Evolutionary conservation across 2,329 filamentous ascomycete species (phyloP), one percentile per base, ranked within the genome.

Genomic region (Fusarium foetens): DNA sequence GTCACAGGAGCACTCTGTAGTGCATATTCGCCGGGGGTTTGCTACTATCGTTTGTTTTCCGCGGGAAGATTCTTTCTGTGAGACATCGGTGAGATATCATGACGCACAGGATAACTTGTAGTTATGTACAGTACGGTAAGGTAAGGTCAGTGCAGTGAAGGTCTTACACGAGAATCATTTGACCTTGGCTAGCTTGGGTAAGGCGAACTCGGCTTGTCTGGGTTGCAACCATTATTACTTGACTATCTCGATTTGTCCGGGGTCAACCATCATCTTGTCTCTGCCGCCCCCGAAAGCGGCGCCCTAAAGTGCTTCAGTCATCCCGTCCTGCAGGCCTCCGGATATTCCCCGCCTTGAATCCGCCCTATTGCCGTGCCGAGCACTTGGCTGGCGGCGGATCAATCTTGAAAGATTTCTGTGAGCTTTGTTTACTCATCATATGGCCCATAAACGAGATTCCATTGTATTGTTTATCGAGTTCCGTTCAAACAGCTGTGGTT

Each of bases 271-370:
- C 52, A 59, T 59, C 25, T 42, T 57, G 29, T 27, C 31, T 57
- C n/a, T 57, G 53, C 53, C 38, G 27, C 12, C 55, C 48, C 70
- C 70, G 70, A 73, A 66, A 72, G 70, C 66, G 70, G 66, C 65
- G n/a, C 59, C 11, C 33, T 21, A 31, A 16, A 49, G 39, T 25
- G 25, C 29, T 41, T 49, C 29, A 54, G 41, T 66, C 39, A 46
- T 55, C 29, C 29, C n/a, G 46, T 51, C 46, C 42, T 51, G 33
- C 39, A 61, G 66, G 65, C 57, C 55, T 55, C 59, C 57, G 41
- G 58, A 23, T 42, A 31, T 23, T 49, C 57, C 49, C 66, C 57
- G 39, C 57, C 35, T 45, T 21, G 55, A 53, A 41, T 55, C 70
- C 66, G 64, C 70, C 45, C 43, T 57, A 70, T 72, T 52, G 54